Evolutionary conservation across 2,329 filamentous ascomycete species (phyloP).

Genomic region (Trichoderma cornu-damae): DNA sequence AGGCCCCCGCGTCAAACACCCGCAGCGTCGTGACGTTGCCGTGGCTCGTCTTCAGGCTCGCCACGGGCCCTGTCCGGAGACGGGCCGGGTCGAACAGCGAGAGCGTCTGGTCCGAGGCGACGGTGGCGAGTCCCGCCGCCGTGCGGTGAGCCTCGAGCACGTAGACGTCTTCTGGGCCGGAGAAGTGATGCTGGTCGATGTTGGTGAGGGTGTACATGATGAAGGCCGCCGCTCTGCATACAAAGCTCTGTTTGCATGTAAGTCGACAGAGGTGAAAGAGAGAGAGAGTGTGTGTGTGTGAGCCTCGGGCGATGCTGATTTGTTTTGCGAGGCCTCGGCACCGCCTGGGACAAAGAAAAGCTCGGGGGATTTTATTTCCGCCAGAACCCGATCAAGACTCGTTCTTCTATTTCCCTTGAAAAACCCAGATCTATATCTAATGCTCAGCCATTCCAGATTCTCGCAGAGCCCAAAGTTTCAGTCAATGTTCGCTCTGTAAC

Average conservation of each 20-base stretch:
- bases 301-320: no score
- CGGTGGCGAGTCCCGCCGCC: conserved; percentile 50
- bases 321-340: neutral
- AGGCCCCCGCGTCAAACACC: conserved; percentile 47
- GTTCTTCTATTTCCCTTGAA: neutral
- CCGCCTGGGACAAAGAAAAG: neutral
- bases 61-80: conserved; percentile 48
- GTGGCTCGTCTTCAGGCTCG: conserved; percentile 48
- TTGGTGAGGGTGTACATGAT: conserved; percentile 35
- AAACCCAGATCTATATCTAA: neutral
- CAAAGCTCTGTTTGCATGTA: no score
- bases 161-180: conserved; percentile 42
- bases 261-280: no score
- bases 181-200: conserved; percentile 30
- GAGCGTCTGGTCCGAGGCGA: conserved; percentile 66
- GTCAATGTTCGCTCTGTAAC: neutral
- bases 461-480: neutral
- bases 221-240: no score
- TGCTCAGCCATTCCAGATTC: neutral
- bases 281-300: no score
- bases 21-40: conserved; percentile 60
- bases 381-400: neutral
- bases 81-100: conserved; percentile 57
- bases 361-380: no score
- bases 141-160: conserved; percentile 55